A percentile compares a stretch with the other conserved stretches of the same genome.
Evolutionary conservation across 208 protist species (phyloP).

Genomic region (Leishmania tropica): DNA sequence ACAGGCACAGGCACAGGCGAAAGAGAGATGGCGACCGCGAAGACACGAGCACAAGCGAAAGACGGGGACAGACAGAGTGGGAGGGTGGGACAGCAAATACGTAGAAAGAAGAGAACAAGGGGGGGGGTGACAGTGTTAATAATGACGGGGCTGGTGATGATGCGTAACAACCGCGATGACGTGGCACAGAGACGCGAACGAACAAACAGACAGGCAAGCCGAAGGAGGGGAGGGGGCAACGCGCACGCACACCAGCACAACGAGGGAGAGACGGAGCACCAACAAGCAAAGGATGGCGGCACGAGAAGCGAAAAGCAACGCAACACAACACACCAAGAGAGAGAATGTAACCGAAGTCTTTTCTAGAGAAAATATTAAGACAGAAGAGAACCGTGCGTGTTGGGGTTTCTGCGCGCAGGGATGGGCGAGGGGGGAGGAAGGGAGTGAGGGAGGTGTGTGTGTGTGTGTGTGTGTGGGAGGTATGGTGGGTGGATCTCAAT

Average conservation of each 20-base stretch:
- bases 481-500: neutral
- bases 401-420: neutral
- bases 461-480: neutral
- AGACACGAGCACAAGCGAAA: neutral
- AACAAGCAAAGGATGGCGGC: neutral
- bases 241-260: neutral
- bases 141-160: neutral
- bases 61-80: neutral
- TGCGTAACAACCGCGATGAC: neutral
- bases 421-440: neutral
- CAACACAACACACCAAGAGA: neutral
- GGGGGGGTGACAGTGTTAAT: neutral
- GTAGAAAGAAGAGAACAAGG: too few relatives aligned
- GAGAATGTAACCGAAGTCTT: slow-evolving; percentile 2
- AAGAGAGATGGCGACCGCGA: too few relatives aligned
- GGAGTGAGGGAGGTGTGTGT: neutral
- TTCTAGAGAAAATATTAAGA: slow-evolving; percentile 7
- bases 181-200: neutral
- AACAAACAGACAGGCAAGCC: neutral
- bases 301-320: neutral
- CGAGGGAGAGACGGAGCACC: slow-evolving; percentile 1
- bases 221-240: neutral
- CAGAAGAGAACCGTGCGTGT: slow-evolving; percentile 1
- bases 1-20: too few relatives aligned
- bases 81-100: neutral